phyloP scores from a whole-genome alignment of 352 stramenopile genomes.

The Phytophthora cryptogea region DNA sequence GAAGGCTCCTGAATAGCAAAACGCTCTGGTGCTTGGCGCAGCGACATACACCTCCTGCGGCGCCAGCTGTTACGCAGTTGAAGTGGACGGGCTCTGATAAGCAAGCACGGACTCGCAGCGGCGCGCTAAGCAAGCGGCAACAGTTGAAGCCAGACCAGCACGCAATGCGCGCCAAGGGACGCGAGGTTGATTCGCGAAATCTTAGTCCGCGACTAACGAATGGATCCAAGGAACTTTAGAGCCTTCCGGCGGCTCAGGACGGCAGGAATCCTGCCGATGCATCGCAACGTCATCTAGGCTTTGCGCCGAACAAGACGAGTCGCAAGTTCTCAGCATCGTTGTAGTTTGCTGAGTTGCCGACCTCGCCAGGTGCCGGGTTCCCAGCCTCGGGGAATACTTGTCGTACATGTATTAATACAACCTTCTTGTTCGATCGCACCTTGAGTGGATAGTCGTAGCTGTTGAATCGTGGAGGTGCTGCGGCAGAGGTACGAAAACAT shows the following conservation, averaged over 20 bases:
- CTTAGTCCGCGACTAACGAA: conserved; percentile 25
- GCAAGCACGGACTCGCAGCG: conserved; percentile 1
- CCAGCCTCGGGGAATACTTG: too few relatives aligned
- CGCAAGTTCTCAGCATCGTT: too few relatives aligned
- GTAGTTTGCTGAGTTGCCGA: too few relatives aligned
- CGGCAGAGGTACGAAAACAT: too few relatives aligned
- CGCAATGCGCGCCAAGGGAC: conserved; percentile 11
- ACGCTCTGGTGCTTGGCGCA: conserved; percentile 17
- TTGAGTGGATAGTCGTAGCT: too few relatives aligned
- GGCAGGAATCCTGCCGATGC: neutral
- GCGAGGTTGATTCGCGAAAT: conserved; percentile 11
- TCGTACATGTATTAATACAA: too few relatives aligned
- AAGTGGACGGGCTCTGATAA: conserved; percentile 11
- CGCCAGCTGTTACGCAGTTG: conserved; percentile 32
- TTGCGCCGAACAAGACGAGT: neutral
- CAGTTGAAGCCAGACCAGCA: neutral
- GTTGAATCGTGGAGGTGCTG: too few relatives aligned
- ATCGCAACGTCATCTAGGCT: neutral
- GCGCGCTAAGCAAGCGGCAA: conserved; percentile 11
- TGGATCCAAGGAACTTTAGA: conserved; percentile 10
- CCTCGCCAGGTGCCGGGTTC: too few relatives aligned
- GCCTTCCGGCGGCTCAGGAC: neutral
- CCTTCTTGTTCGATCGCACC: too few relatives aligned
- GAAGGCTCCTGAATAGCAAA: neutral
- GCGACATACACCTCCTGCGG: conserved; percentile 15